Evolutionary conservation across 2,329 filamentous ascomycete genomes (phyloP), one percentile per base, ranked within the genome.

Genomic region (Sclerotinia minor): DNA sequence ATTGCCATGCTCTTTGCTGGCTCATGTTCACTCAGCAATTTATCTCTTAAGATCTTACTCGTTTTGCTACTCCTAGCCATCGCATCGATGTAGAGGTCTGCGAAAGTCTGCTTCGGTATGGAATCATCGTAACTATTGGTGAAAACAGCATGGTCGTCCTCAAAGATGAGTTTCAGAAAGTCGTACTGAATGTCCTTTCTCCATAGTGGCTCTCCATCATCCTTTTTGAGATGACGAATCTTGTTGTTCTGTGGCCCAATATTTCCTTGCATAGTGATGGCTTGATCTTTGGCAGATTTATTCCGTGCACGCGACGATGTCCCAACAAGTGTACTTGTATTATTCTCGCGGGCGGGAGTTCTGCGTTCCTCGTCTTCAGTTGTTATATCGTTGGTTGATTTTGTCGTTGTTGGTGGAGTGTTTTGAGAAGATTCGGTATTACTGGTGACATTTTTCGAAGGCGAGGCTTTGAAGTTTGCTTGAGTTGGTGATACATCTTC

Each of bases 21-120:
- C 72, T 92, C 89, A 75, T 92, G 89, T 78, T 99, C 95, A 73
- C 90, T 95, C 75, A 97, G 85, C 72, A 99, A 84, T 82, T 99
- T 98, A 80, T 99, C 95, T 79, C 96, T 92, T 71, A 99, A 84
- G 61, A 99, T 95, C 81, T 98, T 98, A 84, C 95, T 98, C 38
- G 94, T 98, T 83, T 99, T 99, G 84, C 92, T 97, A 81, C 95
- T 99, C 79, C 93, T 88, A 3, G 95, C 93, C 94, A 99, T 98
- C 69, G 95, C 94, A 79, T 98, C 95, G 75, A 99, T 94, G 80
- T 99, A 99, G 69, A 99, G 87, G 78, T 98, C 94, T 70, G 95
- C 94, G 78, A 99, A 99, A 72, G 87, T 91, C 75, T 91, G 88
- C 75, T 89, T 89, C 68, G 85, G 85, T 24, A 83, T 76, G 60